phyloP scores from a whole-genome alignment of 192 early-diverging fungal genomes.

The Geosiphon pyriformis region DNA sequence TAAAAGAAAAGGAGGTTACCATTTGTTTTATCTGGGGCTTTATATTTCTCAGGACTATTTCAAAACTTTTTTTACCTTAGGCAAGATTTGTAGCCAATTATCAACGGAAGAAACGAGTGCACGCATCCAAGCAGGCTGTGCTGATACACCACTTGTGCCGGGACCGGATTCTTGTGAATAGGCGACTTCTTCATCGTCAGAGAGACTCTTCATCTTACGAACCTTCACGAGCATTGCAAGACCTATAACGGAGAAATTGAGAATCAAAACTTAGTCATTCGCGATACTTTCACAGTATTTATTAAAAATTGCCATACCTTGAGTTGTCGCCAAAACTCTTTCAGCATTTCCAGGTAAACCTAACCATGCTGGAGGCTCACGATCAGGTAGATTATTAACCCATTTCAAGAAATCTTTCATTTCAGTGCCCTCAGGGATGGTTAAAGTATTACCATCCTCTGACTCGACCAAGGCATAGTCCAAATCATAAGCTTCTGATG shows the following conservation, averaged over 20 bases:
- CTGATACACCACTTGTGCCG: constrained; percentile 18
- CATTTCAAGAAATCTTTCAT: constrained; percentile 84
- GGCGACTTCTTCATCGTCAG: constrained; percentile 75
- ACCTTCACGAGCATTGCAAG: constrained; percentile 75
- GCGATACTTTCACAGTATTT: neutral
- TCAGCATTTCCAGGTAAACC: constrained; percentile 93
- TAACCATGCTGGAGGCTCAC: constrained; percentile 95
- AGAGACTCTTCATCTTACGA: constrained; percentile 73
- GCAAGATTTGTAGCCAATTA: constrained; percentile 58
- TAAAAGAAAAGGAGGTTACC: too few relatives aligned
- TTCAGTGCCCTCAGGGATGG: constrained; percentile 81
- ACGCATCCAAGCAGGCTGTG: constrained; percentile 76
- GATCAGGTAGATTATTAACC: constrained; percentile 81
- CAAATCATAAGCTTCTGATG: constrained; percentile 68
- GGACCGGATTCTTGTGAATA: constrained; percentile 32
- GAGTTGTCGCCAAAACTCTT: constrained; percentile 74
- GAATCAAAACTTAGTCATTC: constrained; percentile 7
- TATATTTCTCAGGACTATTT: too few relatives aligned
- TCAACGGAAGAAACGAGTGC: constrained; percentile 44
- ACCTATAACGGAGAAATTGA: constrained; percentile 36
- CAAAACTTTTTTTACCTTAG: constrained; percentile 11
- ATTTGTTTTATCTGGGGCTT: too few relatives aligned
- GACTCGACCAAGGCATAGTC: constrained; percentile 71
- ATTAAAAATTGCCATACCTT: constrained; percentile 47
- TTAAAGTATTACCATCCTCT: constrained; percentile 37